These are phyloP conservation scores for Phaeosphaeria sp. DNA, from an alignment of 2,329 filamentous ascomycete species.

Conservation along the genomic window DNA sequence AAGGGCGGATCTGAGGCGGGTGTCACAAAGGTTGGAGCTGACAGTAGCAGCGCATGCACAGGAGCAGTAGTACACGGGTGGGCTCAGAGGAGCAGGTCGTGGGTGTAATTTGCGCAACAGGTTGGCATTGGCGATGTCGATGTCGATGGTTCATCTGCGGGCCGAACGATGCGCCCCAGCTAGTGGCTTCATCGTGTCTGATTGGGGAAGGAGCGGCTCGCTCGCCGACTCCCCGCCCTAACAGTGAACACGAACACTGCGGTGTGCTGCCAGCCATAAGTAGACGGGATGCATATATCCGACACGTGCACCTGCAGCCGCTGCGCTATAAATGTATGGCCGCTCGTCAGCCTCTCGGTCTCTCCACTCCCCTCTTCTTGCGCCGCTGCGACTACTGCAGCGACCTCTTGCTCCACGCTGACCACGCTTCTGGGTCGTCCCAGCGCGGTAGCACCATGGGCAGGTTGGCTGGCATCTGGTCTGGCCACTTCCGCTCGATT, in stretches of 20 bases:
- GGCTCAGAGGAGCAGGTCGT: not conserved
- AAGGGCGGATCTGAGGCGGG: not conserved
- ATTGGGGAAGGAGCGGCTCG: conserved; percentile 3
- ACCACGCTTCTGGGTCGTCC: conserved; percentile 51
- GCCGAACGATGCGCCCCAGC: not conserved
- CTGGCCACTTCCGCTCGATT: conserved; percentile 61
- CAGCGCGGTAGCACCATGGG: conserved; percentile 63
- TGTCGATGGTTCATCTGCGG: not conserved
- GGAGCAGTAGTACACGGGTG: not conserved
- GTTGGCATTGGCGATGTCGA: not conserved
- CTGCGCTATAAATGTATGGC: not conserved
- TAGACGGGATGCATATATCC: not conserved
- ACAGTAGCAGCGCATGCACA: not conserved
- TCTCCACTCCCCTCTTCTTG: not conserved
- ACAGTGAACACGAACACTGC: not conserved
- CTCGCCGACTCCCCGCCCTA: conserved; percentile 5
- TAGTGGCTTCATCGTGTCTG: not conserved
- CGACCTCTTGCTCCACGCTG: conserved; percentile 23
- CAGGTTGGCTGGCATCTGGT: conserved; percentile 60
- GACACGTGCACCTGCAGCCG: not conserved
- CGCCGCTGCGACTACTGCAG: not conserved
- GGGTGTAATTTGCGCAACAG: not conserved
- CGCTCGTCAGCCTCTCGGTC: not conserved
- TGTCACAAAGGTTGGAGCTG: not conserved
- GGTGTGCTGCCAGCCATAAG: not conserved